Evolutionary conservation across 2,329 filamentous ascomycete genomes (phyloP), one percentile per base, ranked within the genome.

Genomic region (Emmonsiellopsis sp.): DNA sequence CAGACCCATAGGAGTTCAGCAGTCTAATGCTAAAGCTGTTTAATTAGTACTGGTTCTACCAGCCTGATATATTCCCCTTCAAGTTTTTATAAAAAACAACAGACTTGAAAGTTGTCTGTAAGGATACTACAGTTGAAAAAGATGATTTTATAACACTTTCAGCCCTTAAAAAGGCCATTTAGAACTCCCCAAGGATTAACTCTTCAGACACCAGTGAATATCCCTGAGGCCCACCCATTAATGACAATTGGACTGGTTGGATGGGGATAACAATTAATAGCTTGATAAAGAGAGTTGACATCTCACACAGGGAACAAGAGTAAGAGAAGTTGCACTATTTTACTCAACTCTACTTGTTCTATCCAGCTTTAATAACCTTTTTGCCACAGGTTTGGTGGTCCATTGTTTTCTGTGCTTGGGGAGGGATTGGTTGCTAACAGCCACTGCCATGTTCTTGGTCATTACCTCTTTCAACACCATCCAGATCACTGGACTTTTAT

Each of bases 31-130:
- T 3, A 26, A 7, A 5, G 15, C 50, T 52, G 20, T 52, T 52
- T 34, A 15, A 52, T 31, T 5, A 34, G 50, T 52, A 52, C 16
- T 34, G 50, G 30, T 52, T 15, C n/a, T 31, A 45, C 11, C 3
- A 8, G 7, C 37, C 30, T 16, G 42, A 37, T 30, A 32, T 32
- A 40, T 34, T 50, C 47, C 30, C 46, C 44, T 54, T 54, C 32
- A 37, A 50, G n/a, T 54, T 40, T 16, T 31, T 54, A 46, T 46
- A 54, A 32, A 50, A 26, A 50, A 54, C 52, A 44, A 31, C n/a
- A 32, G 52, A 54, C 30, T 54, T 54, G 52, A 41, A 54, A 50
- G 45, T 54, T 40, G 46, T 54, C 38, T 54, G 52, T 26, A 54
- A 54, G 45, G 46, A 54, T 40, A 45, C 37, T 11, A 54, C 52